A percentile compares a stretch with the other conserved stretches of the same genome.
These are phyloP conservation scores for Schwanniomyces yamadae DNA, from an alignment of 805 yeast species.

Conservation along the genomic window DNA sequence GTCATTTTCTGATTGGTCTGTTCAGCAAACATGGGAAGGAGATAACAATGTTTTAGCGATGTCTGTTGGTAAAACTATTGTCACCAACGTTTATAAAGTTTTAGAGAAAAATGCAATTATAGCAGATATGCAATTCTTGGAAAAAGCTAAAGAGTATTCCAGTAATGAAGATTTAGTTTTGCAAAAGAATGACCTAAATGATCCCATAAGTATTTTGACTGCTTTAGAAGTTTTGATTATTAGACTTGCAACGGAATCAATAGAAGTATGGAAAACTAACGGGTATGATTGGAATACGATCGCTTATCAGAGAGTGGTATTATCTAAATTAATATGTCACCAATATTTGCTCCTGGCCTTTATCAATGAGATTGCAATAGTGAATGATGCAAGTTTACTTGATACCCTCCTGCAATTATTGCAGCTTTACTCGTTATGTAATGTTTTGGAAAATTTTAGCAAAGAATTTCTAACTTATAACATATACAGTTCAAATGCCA, in stretches of 20 bases:
- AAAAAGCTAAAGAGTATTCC: slow-evolving; percentile 20
- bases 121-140: slow-evolving; percentile 34
- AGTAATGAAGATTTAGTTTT: slow-evolving; percentile 32
- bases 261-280: slow-evolving; percentile 23
- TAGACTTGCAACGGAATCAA: slow-evolving; percentile 30
- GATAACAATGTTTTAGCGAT: slow-evolving; percentile 46
- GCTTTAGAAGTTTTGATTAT: slow-evolving; percentile 43
- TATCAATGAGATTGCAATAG: slow-evolving; percentile 19
- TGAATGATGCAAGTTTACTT: slow-evolving; percentile 20
- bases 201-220: slow-evolving; percentile 28
- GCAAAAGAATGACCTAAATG: slow-evolving; percentile 24
- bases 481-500: slow-evolving; percentile 30
- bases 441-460: slow-evolving; percentile 33
- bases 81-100: slow-evolving; percentile 30
- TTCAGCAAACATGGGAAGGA: slow-evolving; percentile 51
- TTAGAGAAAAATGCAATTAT: slow-evolving; percentile 29
- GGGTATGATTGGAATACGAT: slow-evolving; percentile 34
- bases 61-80: slow-evolving; percentile 41
- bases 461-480: slow-evolving; percentile 37
- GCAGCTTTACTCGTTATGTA: slow-evolving; percentile 32
- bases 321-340: slow-evolving; percentile 45
- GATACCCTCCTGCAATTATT: slow-evolving; percentile 33
- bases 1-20: slow-evolving; percentile 46
- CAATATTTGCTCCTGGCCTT: slow-evolving; percentile 38
- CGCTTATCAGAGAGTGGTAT: slow-evolving; percentile 35